phyloP scores from a whole-genome alignment of 1,284 basidiomycete species.

The Volvariella volvacea region DNA sequence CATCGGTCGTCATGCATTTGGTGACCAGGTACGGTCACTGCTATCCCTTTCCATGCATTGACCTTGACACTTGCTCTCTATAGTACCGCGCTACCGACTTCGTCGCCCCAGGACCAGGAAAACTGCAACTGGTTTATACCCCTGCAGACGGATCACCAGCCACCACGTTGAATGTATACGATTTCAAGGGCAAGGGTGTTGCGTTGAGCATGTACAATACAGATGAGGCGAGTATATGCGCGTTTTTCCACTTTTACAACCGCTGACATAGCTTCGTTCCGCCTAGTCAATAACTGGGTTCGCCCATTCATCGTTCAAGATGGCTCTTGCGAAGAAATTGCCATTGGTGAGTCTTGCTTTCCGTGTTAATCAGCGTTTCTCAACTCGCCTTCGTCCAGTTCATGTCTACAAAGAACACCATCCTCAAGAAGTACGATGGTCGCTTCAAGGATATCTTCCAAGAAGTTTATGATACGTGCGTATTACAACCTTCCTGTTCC shows the following conservation, averaged over 20 bases:
- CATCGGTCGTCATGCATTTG: slow-evolving; percentile 96
- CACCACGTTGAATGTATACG: slow-evolving; percentile 76
- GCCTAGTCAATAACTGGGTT: slow-evolving; percentile 88
- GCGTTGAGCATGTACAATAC: slow-evolving; percentile 96
- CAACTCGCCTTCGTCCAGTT: slow-evolving; percentile 38
- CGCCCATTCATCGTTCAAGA: slow-evolving; percentile 97
- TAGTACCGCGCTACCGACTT: slow-evolving; percentile 88
- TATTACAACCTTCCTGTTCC: slow-evolving; percentile 2
- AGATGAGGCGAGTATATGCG: slow-evolving; percentile 56
- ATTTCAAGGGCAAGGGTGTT: slow-evolving; percentile 86
- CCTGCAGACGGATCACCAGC: slow-evolving; percentile 64
- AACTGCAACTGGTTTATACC: slow-evolving; percentile 84
- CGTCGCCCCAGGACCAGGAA: slow-evolving; percentile 82
- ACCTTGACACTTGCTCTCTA: not conserved
- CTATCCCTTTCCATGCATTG: slow-evolving; percentile 6
- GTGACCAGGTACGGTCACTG: slow-evolving; percentile 68
- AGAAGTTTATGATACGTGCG: slow-evolving; percentile 78
- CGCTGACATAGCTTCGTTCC: not conserved
- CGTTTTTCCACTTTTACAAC: not conserved
- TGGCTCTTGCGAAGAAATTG: slow-evolving; percentile 95
- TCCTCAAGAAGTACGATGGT: slow-evolving; percentile 94
- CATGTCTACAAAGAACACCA: slow-evolving; percentile 98
- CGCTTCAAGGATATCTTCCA: slow-evolving; percentile 99
- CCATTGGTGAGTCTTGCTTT: slow-evolving; percentile 55
- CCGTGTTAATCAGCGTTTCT: slow-evolving; percentile 4